Percentiles rank a stretch among this genome's conserved stretches.
phyloP scores from a whole-genome alignment of 192 early-diverging fungal species.

The Coemansia sp. region DNA sequence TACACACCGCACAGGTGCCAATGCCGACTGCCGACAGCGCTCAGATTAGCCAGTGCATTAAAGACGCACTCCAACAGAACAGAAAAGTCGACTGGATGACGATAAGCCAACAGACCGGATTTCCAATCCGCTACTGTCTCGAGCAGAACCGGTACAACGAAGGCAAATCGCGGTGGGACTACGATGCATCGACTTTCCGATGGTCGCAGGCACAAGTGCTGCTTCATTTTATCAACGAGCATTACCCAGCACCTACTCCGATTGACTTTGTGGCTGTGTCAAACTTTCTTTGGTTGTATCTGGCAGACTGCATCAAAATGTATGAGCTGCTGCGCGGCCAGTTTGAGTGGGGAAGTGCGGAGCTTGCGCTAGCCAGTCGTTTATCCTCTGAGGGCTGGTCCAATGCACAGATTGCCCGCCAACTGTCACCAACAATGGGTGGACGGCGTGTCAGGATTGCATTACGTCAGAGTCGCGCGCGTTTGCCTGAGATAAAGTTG shows the following conservation, averaged over 20 bases:
- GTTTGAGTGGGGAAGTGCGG: constrained; percentile 20
- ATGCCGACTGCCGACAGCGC: constrained; percentile 9
- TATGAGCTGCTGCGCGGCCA: constrained; percentile 27
- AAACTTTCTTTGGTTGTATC: constrained; percentile 23
- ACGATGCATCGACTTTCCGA: constrained; percentile 11
- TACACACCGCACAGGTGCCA: background rate
- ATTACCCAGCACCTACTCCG: constrained; percentile 24
- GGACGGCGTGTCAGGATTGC: background rate
- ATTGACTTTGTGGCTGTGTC: constrained; percentile 43
- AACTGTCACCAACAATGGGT: constrained; percentile 31
- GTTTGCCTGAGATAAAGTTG: constrained; percentile 7
- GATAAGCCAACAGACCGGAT: constrained; percentile 13
- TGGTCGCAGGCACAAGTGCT: constrained; percentile 22
- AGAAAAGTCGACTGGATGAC: constrained; percentile 22
- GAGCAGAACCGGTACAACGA: constrained; percentile 22
- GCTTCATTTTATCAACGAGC: constrained; percentile 14
- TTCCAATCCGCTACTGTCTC: constrained; percentile 15
- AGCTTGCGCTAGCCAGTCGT: background rate
- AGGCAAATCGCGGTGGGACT: constrained; percentile 23
- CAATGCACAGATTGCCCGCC: constrained; percentile 19
- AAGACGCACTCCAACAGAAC: background rate
- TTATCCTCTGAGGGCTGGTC: constrained; percentile 17
- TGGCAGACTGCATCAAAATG: constrained; percentile 26
- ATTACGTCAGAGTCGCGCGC: background rate
- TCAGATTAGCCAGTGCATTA: constrained; percentile 5